phyloP scores from a whole-genome alignment of 2,329 filamentous ascomycete genomes.

The Monilinia aucupariae region DNA sequence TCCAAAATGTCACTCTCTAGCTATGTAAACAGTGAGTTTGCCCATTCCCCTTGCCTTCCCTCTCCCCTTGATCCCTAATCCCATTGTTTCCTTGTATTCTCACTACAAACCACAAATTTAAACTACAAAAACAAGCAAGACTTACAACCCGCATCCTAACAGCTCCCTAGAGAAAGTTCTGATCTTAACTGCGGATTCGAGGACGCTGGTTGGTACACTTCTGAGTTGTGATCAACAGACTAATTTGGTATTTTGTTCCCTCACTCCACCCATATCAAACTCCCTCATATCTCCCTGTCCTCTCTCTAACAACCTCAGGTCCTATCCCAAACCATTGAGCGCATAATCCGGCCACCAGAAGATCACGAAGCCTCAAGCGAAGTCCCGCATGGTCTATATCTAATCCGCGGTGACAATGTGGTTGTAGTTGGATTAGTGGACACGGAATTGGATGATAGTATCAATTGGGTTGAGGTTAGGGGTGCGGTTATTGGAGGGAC shows the following conservation, averaged over 20 bases:
- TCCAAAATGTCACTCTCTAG: slow-evolving; percentile 46
- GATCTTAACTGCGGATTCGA: slow-evolving; percentile 86
- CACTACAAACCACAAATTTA: background rate
- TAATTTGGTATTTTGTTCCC: slow-evolving; percentile 57
- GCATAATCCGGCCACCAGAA: slow-evolving; percentile 81
- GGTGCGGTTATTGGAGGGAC: slow-evolving; percentile 78
- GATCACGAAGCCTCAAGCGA: slow-evolving; percentile 76
- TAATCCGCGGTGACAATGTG: slow-evolving; percentile 92
- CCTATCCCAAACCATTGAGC: slow-evolving; percentile 75
- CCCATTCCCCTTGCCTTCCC: background rate
- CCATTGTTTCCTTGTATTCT: background rate
- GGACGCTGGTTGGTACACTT: slow-evolving; percentile 77
- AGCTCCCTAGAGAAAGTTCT: slow-evolving; percentile 72
- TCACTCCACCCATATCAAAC: background rate
- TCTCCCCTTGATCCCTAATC: background rate
- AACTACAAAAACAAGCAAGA: slow-evolving; percentile 20
- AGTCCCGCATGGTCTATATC: slow-evolving; percentile 79
- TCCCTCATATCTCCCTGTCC: too few relatives aligned
- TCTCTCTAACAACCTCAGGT: slow-evolving; percentile 47
- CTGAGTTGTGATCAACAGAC: slow-evolving; percentile 85
- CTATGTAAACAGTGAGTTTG: slow-evolving; percentile 49
- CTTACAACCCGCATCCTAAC: slow-evolving; percentile 36
- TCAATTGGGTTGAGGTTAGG: slow-evolving; percentile 88
- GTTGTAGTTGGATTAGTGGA: slow-evolving; percentile 86
- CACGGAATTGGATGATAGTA: slow-evolving; percentile 79